Conservation (phyloP, 352 stramenopile species). For the Blastocystis sp. region DNA sequence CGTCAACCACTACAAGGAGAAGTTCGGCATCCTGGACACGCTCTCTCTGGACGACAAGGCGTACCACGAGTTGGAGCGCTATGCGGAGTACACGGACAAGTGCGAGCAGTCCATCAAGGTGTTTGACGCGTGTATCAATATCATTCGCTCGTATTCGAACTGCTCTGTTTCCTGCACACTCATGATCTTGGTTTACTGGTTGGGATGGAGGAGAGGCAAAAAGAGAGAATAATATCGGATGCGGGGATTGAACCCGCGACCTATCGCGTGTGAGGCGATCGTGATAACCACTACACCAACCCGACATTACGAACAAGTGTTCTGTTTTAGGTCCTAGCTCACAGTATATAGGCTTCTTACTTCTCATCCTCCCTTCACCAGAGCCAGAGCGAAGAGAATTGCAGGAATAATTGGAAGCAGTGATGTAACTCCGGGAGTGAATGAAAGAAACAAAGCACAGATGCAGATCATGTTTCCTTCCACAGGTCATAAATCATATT, state of each 20-base stretch:
- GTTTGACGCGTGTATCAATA: neutral
- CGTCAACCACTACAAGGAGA: neutral
- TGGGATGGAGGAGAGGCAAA: neutral
- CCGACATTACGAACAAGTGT: neutral
- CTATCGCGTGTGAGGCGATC: slow-evolving; percentile 68
- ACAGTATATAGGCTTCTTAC: neutral
- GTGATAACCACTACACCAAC: slow-evolving; percentile 69
- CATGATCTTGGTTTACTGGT: neutral
- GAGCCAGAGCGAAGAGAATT: neutral
- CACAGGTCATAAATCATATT: slow-evolving; percentile 55
- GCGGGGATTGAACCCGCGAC: slow-evolving; percentile 66
- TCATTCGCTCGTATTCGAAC: neutral
- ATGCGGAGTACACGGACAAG: neutral
- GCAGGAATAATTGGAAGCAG: too few relatives aligned
- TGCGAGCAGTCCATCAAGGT: neutral
- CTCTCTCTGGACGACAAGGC: neutral
- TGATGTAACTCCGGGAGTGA: too few relatives aligned
- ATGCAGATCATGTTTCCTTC: slow-evolving; percentile 8
- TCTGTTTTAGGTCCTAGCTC: neutral
- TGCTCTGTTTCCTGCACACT: neutral
- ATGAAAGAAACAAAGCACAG: neutral
- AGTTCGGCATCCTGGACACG: neutral
- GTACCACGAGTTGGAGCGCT: neutral
- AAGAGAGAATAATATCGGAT: slow-evolving; percentile 67
- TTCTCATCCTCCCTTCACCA: too few relatives aligned